Conservation (phyloP, 352 stramenopile genomes). For the Elongisporangium undulatum region DNA sequence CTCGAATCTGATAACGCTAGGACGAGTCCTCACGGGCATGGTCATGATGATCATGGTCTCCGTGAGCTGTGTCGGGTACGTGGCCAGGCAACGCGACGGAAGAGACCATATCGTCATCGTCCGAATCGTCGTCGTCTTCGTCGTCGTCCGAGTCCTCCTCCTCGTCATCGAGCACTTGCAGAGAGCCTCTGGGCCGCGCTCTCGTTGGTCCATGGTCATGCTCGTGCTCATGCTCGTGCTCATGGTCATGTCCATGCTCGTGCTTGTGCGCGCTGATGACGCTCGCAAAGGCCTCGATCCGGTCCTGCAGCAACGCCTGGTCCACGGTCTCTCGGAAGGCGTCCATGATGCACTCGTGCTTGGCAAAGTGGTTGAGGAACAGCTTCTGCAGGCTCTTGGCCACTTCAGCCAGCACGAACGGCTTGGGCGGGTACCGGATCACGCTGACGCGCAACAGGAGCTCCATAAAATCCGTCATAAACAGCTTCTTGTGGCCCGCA, state of each 20-base stretch:
- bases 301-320: slow-evolving; percentile 49
- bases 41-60: not conserved
- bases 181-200: not conserved
- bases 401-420: slow-evolving; percentile 30
- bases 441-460: slow-evolving; percentile 54
- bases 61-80: not conserved
- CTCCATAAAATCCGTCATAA: slow-evolving; percentile 77
- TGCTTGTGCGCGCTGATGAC: slow-evolving; percentile 39
- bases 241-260: not conserved
- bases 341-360: slow-evolving; percentile 54
- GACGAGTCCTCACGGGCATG: no score
- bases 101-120: not conserved
- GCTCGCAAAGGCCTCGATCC: slow-evolving; percentile 51
- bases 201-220: not conserved
- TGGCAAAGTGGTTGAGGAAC: slow-evolving; percentile 61
- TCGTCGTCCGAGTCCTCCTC: not conserved
- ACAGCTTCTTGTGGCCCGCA: slow-evolving; percentile 66
- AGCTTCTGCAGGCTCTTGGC: slow-evolving; percentile 54
- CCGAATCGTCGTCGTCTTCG: not conserved
- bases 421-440: slow-evolving; percentile 50
- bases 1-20: not conserved
- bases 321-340: slow-evolving; percentile 57
- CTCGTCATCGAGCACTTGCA: not conserved
- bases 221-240: not conserved
- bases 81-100: not conserved